phyloP scores from a whole-genome alignment of 306 rosid species.

The Citrullus amarus region DNA sequence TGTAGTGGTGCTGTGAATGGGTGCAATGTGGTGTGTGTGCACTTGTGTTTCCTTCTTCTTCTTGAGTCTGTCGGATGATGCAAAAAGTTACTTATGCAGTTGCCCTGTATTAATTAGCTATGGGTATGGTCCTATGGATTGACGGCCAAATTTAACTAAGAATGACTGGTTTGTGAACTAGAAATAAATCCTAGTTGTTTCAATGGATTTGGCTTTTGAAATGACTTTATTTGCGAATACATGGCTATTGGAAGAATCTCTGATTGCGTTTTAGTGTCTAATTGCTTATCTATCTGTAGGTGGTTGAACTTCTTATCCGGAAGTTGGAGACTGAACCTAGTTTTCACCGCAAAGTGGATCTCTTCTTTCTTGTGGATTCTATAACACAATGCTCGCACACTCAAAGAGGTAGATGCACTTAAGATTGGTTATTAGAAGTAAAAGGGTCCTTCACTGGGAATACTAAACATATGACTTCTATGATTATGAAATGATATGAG shows the following conservation, averaged over 20 bases:
- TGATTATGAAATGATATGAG: neutral
- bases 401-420: slow-evolving; percentile 45
- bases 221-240: neutral
- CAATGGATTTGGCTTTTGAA: neutral
- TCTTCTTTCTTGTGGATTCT: slow-evolving; percentile 97
- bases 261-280: slow-evolving; percentile 7
- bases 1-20: neutral
- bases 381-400: slow-evolving; percentile 90
- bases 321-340: slow-evolving; percentile 85
- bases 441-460: neutral
- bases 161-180: neutral
- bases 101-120: neutral
- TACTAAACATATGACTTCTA: neutral
- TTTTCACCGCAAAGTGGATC: slow-evolving; percentile 87
- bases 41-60: neutral
- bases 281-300: slow-evolving; percentile 39
- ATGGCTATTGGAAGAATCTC: neutral
- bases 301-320: slow-evolving; percentile 91
- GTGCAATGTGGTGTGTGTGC: neutral
- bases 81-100: neutral
- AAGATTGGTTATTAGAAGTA: neutral
- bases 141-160: no score
- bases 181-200: neutral
- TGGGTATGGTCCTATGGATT: neutral
- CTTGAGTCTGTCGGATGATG: neutral